Conservation (phyloP, 2,329 filamentous ascomycete genomes). For the Chalaropsis thielavioides region DNA sequence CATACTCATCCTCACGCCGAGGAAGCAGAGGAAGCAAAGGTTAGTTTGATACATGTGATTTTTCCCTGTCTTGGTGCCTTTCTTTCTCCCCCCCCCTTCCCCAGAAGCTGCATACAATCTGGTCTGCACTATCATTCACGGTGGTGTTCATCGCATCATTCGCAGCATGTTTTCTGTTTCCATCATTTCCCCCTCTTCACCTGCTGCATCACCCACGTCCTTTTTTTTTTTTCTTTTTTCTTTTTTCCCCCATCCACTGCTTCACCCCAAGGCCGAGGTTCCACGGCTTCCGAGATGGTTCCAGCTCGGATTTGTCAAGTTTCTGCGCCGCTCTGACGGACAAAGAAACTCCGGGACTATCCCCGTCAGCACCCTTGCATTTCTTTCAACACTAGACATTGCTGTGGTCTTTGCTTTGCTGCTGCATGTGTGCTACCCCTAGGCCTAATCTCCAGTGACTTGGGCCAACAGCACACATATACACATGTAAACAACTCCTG, state of each 20-base stretch:
- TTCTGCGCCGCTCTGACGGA: background rate
- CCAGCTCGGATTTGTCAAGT: background rate
- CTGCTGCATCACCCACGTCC: too few relatives aligned
- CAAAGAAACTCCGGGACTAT: background rate
- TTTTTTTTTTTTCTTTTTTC: background rate
- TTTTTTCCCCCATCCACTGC: background rate
- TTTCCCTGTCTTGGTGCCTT: too few relatives aligned
- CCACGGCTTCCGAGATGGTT: background rate
- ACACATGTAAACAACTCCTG: background rate
- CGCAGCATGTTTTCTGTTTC: too few relatives aligned
- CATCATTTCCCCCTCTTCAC: too few relatives aligned
- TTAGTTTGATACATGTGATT: background rate
- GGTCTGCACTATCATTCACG: too few relatives aligned
- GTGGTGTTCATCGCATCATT: too few relatives aligned
- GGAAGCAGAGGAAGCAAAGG: constrained; percentile 2
- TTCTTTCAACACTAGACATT: background rate
- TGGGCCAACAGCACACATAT: background rate
- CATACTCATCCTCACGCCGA: background rate
- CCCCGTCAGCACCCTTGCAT: background rate
- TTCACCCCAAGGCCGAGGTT: background rate
- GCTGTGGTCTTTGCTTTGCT: background rate
- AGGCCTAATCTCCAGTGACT: background rate
- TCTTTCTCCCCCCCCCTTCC: too few relatives aligned
- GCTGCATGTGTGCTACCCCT: constrained; percentile 1
- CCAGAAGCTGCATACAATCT: too few relatives aligned